phyloP scores from a whole-genome alignment of 2,329 filamentous ascomycete genomes.

The Alternaria sp. region DNA sequence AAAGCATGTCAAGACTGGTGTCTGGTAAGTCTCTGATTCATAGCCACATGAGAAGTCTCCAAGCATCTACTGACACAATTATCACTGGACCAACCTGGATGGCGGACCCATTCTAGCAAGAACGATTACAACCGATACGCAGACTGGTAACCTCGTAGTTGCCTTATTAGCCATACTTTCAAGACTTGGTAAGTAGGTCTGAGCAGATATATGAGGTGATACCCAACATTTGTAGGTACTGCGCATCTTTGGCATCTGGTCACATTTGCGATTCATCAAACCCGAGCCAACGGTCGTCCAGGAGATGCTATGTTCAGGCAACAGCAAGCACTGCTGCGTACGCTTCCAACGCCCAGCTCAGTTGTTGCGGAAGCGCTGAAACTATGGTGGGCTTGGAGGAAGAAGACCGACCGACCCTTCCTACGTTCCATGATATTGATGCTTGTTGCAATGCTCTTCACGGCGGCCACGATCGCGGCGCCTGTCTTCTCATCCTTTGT shows the following conservation, averaged over 20 bases:
- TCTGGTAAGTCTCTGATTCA: not conserved
- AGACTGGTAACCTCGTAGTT: constrained; percentile 30
- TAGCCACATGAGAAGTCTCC: too few species aligned
- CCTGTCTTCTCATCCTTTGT: constrained; percentile 33
- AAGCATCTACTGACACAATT: too few species aligned
- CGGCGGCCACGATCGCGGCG: constrained; percentile 15
- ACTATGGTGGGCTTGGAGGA: constrained; percentile 32
- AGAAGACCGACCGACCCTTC: constrained; percentile 13
- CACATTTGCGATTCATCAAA: constrained; percentile 27
- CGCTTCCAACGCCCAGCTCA: constrained; percentile 26
- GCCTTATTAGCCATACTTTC: constrained; percentile 31
- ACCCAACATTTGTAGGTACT: not conserved
- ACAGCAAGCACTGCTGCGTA: constrained; percentile 33
- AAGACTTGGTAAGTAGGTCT: constrained; percentile 12
- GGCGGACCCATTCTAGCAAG: constrained; percentile 22
- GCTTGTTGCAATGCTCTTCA: constrained; percentile 21
- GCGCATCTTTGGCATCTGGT: constrained; percentile 34
- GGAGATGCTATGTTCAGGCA: constrained; percentile 29
- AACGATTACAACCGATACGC: constrained; percentile 32
- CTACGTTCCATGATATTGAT: constrained; percentile 18
- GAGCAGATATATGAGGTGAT: not conserved
- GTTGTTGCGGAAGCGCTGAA: constrained; percentile 28
- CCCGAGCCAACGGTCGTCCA: constrained; percentile 21
- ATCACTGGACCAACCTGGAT: not conserved
- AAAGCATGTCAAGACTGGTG: not conserved